phyloP scores from a whole-genome alignment of 2,329 filamentous ascomycete species.

The Onygenales sp. region DNA sequence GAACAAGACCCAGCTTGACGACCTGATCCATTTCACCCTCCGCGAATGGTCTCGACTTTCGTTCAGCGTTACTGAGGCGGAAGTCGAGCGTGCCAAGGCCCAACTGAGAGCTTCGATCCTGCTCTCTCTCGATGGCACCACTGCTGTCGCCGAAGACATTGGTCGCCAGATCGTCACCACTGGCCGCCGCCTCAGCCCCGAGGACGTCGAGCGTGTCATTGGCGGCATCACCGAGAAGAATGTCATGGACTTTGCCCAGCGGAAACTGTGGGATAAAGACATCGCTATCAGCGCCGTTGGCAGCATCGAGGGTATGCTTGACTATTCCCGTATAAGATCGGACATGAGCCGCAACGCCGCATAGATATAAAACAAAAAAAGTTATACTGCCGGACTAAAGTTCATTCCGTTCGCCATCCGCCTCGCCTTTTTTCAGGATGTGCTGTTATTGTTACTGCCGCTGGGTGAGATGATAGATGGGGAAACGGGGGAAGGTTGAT shows the following conservation, averaged over 20 bases:
- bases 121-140: slow-evolving; percentile 93
- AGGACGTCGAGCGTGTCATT: slow-evolving; percentile 90
- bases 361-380: slow-evolving; percentile 15
- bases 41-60: slow-evolving; percentile 96
- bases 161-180: slow-evolving; percentile 98
- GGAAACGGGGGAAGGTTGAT: slow-evolving; percentile 18
- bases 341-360: slow-evolving; percentile 72
- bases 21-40: slow-evolving; percentile 95
- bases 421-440: slow-evolving; percentile 1
- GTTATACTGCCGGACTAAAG: neutral
- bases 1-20: slow-evolving; percentile 77
- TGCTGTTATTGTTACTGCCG: neutral
- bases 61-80: slow-evolving; percentile 74
- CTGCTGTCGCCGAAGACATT: slow-evolving; percentile 94
- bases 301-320: slow-evolving; percentile 71
- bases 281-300: slow-evolving; percentile 89
- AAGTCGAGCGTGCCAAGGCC: slow-evolving; percentile 96
- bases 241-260: slow-evolving; percentile 91
- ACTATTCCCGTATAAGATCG: slow-evolving; percentile 48
- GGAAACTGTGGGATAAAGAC: slow-evolving; percentile 96
- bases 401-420: neutral
- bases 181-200: slow-evolving; percentile 78
- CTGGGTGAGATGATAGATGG: slow-evolving; percentile 20
- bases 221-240: slow-evolving; percentile 87
- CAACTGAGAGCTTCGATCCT: slow-evolving; percentile 98